phyloP scores from a whole-genome alignment of 371 early-diverging fungal species.

The Mucor indicus region DNA sequence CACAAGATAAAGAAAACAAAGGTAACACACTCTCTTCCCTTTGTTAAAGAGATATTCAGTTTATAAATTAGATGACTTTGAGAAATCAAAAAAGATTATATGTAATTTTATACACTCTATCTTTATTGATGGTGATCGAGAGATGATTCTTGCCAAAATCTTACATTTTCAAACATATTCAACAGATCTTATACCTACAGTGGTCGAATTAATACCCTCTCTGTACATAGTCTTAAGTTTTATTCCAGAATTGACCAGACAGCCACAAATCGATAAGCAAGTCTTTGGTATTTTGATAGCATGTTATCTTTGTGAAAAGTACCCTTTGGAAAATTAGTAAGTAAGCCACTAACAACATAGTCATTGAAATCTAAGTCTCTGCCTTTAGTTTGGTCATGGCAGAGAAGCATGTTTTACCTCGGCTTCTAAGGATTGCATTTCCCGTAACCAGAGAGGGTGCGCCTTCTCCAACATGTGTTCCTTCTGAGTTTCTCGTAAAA shows the following conservation, averaged over 20 bases:
- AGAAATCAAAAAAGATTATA: constrained; percentile 38
- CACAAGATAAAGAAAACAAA: constrained; percentile 25
- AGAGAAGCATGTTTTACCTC: constrained; percentile 37
- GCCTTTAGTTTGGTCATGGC: constrained; percentile 24
- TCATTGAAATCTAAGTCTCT: background rate
- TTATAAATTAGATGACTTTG: constrained; percentile 19
- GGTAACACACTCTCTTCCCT: constrained; percentile 4
- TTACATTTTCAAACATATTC: constrained; percentile 64
- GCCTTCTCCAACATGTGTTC: constrained; percentile 20
- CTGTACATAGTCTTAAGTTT: constrained; percentile 54
- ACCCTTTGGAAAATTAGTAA: constrained; percentile 48
- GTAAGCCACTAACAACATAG: background rate
- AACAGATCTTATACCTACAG: constrained; percentile 49
- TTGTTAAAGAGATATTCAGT: background rate
- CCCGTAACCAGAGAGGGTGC: constrained; percentile 22
- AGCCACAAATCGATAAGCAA: constrained; percentile 45
- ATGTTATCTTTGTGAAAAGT: constrained; percentile 47
- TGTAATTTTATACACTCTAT: constrained; percentile 55
- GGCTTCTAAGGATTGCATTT: constrained; percentile 38
- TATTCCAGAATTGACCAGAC: constrained; percentile 47
- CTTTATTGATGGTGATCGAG: constrained; percentile 54
- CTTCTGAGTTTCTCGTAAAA: constrained; percentile 39
- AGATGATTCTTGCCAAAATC: constrained; percentile 52
- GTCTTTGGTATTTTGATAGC: constrained; percentile 51
- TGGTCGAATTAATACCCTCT: constrained; percentile 54